These are phyloP conservation scores for Quercus tomentella DNA, from an alignment of 331 rosid species.

Conservation along the genomic window DNA sequence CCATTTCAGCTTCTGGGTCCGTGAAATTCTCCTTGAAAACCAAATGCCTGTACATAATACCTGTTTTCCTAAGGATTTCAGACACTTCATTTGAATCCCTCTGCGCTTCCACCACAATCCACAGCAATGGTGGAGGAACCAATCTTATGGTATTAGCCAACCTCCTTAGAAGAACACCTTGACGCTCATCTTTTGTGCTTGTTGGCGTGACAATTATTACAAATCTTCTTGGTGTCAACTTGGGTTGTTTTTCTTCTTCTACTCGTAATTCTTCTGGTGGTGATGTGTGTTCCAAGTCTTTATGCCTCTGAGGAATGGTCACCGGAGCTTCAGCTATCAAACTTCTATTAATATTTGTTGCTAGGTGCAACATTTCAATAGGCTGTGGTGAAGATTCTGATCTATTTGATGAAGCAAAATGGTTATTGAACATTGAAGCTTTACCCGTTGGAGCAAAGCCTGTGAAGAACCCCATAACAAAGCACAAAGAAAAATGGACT, in stretches of 20 bases:
- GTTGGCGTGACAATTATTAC: conserved; percentile 83
- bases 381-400: conserved; percentile 42
- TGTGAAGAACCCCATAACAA: conserved; percentile 84
- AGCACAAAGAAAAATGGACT: conserved; percentile 78
- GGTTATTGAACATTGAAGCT: conserved; percentile 36
- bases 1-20: conserved; percentile 70
- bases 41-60: conserved; percentile 92
- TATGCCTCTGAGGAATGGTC: not conserved
- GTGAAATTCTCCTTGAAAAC: conserved; percentile 70
- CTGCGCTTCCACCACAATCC: conserved; percentile 76
- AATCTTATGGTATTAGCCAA: conserved; percentile 66
- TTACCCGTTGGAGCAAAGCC: conserved; percentile 89
- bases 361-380: conserved; percentile 5
- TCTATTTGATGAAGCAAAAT: conserved; percentile 23
- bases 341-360: conserved; percentile 20
- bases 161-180: conserved; percentile 60
- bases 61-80: conserved; percentile 63
- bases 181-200: conserved; percentile 45
- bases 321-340: conserved; percentile 24
- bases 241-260: not conserved
- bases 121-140: conserved; percentile 74
- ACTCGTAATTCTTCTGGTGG: not conserved
- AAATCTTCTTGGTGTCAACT: conserved; percentile 39
- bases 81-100: conserved; percentile 43
- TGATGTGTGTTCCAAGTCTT: not conserved